Evolutionary conservation across 2,329 filamentous ascomycete species (phyloP).

Genomic region (Cladosporium sp.): DNA sequence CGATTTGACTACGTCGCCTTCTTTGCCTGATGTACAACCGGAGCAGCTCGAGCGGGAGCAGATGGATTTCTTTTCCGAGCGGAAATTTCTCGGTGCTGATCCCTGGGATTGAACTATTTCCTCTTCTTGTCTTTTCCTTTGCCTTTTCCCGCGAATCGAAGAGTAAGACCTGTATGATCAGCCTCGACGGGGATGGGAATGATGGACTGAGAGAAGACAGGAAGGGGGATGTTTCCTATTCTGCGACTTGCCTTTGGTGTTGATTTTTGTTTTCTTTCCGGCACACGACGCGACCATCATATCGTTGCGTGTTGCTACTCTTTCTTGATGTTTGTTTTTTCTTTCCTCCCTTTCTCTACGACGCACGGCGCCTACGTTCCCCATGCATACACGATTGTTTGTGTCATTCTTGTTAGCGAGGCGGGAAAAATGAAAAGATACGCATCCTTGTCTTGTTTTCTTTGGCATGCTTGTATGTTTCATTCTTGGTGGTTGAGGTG

Average conservation of each 20-base stretch:
- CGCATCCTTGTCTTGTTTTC: neutral
- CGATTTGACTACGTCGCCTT: neutral
- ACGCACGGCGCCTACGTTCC: neutral
- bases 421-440: neutral
- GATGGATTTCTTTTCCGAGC: neutral
- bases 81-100: neutral
- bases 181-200: too few species aligned
- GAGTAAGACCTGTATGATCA: neutral
- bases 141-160: neutral
- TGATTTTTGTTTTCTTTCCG: too few species aligned
- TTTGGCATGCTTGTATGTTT: too few species aligned
- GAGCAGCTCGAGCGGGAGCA: too few species aligned
- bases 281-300: too few species aligned
- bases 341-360: neutral
- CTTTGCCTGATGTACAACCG: conserved; percentile 1
- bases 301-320: too few species aligned
- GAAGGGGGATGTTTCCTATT: too few species aligned
- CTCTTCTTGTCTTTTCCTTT: too few species aligned
- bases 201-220: too few species aligned
- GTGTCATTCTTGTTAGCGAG: neutral
- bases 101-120: conserved; percentile 4
- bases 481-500: too few species aligned
- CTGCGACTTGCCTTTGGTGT: too few species aligned
- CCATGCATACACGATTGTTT: neutral
- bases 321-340: neutral